A percentile compares a stretch with the other conserved stretches of the same genome.
Conservation (phyloP, 306 rosid genomes). For the Morella rubra region DNA sequence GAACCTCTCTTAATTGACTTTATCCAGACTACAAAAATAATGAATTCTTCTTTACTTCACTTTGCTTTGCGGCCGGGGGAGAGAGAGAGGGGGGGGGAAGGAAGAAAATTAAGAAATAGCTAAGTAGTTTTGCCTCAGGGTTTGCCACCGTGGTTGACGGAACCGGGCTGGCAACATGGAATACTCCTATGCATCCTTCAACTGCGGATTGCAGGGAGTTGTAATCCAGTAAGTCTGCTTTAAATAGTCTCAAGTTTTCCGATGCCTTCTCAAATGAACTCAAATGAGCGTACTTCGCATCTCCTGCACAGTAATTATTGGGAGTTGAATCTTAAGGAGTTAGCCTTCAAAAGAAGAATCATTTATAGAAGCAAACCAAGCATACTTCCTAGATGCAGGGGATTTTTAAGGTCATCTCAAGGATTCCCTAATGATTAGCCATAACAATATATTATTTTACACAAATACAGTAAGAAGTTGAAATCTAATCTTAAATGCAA, state of each 20-base stretch:
- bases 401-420: not conserved
- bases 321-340: not conserved
- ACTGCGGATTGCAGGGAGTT: constrained; percentile 42
- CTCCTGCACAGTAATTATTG: constrained; percentile 20
- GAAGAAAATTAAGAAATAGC: not conserved
- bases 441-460: too few species aligned
- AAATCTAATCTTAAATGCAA: not conserved
- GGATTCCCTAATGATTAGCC: too few species aligned
- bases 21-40: too few species aligned
- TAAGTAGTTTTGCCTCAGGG: constrained; percentile 36
- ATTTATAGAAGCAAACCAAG: not conserved
- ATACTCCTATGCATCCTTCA: constrained; percentile 45
- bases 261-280: constrained; percentile 36
- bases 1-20: too few species aligned
- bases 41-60: too few species aligned
- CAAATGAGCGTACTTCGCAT: constrained; percentile 37
- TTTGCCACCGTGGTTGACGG: constrained; percentile 32
- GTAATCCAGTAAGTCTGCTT: constrained; percentile 40
- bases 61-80: too few species aligned
- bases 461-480: too few species aligned
- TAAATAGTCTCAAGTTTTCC: constrained; percentile 40
- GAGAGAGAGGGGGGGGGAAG: too few species aligned
- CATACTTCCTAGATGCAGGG: not conserved
- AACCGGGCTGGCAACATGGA: constrained; percentile 56
- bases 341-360: not conserved